These are phyloP conservation scores for Blastobotrys terrestris DNA, from an alignment of 805 yeast genomes.

Conservation along the genomic window DNA sequence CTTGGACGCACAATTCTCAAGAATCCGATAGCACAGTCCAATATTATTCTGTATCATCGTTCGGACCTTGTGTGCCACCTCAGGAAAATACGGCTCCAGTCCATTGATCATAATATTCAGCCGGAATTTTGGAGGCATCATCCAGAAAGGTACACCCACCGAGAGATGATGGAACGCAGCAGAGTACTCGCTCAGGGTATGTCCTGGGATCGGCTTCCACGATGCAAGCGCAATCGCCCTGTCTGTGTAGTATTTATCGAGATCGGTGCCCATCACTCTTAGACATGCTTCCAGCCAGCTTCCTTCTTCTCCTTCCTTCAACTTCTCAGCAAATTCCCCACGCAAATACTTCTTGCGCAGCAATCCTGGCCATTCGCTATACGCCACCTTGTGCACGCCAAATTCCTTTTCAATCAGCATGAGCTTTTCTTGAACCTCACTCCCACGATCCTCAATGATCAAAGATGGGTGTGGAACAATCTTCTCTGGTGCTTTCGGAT, in stretches of 20 bases:
- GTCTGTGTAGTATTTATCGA: background rate
- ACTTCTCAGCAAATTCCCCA: background rate
- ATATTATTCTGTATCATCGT: conserved; percentile 1
- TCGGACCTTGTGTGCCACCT: background rate
- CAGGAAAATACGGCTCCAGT: conserved; percentile 1
- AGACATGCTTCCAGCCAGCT: background rate
- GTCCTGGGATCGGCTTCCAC: background rate
- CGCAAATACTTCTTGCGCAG: background rate
- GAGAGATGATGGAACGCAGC: background rate
- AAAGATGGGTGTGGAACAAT: background rate
- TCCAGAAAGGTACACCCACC: background rate
- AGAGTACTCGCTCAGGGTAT: background rate
- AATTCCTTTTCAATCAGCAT: background rate
- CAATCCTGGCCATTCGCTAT: background rate
- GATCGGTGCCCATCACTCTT: background rate
- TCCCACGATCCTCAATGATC: background rate
- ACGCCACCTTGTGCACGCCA: background rate
- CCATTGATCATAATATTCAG: conserved; percentile 1
- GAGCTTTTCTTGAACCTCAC: background rate
- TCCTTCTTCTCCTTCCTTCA: background rate
- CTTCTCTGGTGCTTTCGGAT: background rate
- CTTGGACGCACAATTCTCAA: background rate
- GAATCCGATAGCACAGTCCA: background rate
- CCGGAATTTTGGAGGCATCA: conserved; percentile 1
- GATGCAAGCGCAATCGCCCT: background rate